A percentile compares a stretch with the other conserved stretches of the same genome.
Conservation (phyloP, 1,284 basidiomycete genomes). For the Cryptococcus sp. region DNA sequence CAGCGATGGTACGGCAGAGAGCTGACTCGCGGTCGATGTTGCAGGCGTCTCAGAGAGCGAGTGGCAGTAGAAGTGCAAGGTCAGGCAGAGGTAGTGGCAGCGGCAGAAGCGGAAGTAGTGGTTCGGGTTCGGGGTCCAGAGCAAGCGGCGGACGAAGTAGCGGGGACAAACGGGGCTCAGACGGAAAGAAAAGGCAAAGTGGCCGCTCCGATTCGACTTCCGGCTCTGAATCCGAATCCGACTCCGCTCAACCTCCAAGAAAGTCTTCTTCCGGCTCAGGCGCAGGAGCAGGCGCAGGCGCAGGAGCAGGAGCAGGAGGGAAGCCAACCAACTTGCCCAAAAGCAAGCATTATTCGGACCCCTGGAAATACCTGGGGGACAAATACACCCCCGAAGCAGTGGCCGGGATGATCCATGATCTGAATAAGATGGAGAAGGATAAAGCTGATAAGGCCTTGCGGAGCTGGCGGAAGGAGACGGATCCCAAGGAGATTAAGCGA, state of each 20-base stretch:
- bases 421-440: constrained; percentile 7
- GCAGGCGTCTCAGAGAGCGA: too few relatives aligned
- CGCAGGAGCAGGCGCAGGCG: not conserved
- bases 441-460: not conserved
- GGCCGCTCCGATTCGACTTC: too few relatives aligned
- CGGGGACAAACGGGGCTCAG: too few relatives aligned
- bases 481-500: not conserved
- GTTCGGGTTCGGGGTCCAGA: too few relatives aligned
- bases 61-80: too few relatives aligned
- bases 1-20: not conserved
- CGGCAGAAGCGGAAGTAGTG: too few relatives aligned
- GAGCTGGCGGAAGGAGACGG: constrained; percentile 1
- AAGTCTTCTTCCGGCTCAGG: not conserved
- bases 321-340: not conserved
- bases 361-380: not conserved
- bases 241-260: too few relatives aligned
- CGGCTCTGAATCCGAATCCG: too few relatives aligned
- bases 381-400: not conserved
- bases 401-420: constrained; percentile 2
- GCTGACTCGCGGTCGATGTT: too few relatives aligned
- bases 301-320: not conserved
- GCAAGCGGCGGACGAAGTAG: too few relatives aligned
- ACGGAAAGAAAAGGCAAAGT: too few relatives aligned
- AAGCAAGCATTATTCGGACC: not conserved
- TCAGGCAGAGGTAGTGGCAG: too few relatives aligned